phyloP scores from a whole-genome alignment of 129 eudicot genomes.

The Sambucus nigra region DNA sequence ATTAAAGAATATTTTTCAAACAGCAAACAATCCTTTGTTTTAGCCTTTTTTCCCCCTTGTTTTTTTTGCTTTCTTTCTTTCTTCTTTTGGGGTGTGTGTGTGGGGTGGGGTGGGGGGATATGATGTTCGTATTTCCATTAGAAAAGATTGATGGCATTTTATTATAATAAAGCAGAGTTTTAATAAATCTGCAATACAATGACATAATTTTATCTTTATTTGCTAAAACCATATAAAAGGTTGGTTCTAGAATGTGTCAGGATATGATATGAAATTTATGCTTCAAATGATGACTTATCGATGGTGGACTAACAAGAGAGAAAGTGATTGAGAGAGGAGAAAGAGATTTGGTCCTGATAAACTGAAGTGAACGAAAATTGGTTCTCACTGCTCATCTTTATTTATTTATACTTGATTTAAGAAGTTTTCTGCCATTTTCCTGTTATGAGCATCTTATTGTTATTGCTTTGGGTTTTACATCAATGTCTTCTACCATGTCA shows the following conservation, averaged over 20 bases:
- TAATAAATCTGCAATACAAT: background rate
- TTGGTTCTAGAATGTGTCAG: background rate
- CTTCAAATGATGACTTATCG: background rate
- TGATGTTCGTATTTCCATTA: too few relatives aligned
- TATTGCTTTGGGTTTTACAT: background rate
- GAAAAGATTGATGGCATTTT: too few relatives aligned
- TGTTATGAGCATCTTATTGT: background rate
- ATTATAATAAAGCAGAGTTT: too few relatives aligned
- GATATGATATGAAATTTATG: background rate
- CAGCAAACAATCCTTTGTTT: too few relatives aligned
- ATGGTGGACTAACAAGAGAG: background rate
- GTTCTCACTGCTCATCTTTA: background rate
- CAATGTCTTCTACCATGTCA: background rate
- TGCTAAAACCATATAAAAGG: background rate
- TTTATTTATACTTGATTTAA: too few relatives aligned
- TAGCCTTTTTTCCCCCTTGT: too few relatives aligned
- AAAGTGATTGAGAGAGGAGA: too few relatives aligned
- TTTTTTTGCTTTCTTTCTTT: too few relatives aligned
- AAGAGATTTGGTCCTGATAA: too few relatives aligned
- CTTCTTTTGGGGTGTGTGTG: too few relatives aligned
- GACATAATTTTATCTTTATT: background rate
- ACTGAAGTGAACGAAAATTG: background rate
- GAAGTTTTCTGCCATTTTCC: background rate
- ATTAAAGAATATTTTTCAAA: too few relatives aligned
- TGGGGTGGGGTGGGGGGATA: too few relatives aligned